Base-by-base conservation (phyloP, 2,329 filamentous ascomycete species). In the Teratosphaeria epicoccoides region DNA sequence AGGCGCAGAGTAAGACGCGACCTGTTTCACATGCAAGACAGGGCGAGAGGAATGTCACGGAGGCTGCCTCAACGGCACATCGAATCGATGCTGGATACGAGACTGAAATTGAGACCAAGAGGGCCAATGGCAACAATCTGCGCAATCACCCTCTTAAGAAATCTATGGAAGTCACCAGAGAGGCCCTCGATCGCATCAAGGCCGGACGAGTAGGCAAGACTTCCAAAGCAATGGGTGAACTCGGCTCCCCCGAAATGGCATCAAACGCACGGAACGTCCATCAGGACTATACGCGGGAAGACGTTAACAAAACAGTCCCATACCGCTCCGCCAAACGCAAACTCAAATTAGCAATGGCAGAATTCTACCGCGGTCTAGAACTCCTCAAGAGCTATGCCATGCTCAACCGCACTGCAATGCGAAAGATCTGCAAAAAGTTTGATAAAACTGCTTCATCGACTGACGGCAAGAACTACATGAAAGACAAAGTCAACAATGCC, bases 361-460 rank as follows among this genome's bases (percentile, higher is more conserved):
- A 97, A 67, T 95, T 89, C 66, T 97, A 98, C 66, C 84, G 91
- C 20, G 85, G 87, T 0, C 76, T 98, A 12, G 93, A 98, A 66
- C 74, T 97, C 45, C 77, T 98, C 53, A 97, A 96, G 71, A 87
- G 88, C 0, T 98, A 95, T 62, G 85, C 89, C 1, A 73, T 95
- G 22, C 76, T 96, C 12, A 98, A 98, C 67, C 81, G 88, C 47
- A 95, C 88, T 0, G 93, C 89, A 0, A 97, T 97, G 64, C 84
- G 90, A 26, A 98, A 98, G 69, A 88, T 98, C 65, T 96, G 95
- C 71, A 98, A 98, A 69, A 98, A 98, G 70, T 97, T 94, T 66
- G 90, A 97, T 75, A 98, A 97, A 71, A 82, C 85, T 2, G 82
- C 89, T 52, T 22, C 46, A 4, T 25, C 79, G 84, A 0, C 79